Evolutionary conservation across 805 yeast genomes (phyloP).

Genomic region (Nakazawaea ernobii): DNA sequence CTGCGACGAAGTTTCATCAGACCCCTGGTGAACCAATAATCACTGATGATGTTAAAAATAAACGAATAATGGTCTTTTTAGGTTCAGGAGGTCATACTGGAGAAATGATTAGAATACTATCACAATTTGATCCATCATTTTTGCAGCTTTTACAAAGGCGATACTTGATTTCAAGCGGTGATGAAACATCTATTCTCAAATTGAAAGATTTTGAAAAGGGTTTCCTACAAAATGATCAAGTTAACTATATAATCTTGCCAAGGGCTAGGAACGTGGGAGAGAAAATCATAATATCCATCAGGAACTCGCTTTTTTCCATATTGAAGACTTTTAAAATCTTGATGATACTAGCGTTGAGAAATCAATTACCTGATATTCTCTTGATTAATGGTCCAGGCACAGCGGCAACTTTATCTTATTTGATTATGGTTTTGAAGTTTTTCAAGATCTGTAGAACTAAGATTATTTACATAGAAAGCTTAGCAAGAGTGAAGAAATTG

Average conservation of each 20-base stretch:
- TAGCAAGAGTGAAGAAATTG: constrained; percentile 72
- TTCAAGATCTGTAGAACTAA: constrained; percentile 42
- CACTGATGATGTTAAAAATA: background rate
- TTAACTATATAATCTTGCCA: constrained; percentile 25
- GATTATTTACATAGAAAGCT: constrained; percentile 77
- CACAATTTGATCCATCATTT: constrained; percentile 25
- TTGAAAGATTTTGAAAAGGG: constrained; percentile 30
- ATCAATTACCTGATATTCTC: constrained; percentile 25
- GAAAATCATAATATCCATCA: constrained; percentile 22
- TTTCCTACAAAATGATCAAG: constrained; percentile 10
- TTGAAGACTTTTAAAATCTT: constrained; percentile 15
- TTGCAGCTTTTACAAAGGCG: constrained; percentile 18
- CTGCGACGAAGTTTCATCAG: constrained; percentile 4
- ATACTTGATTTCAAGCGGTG: constrained; percentile 37
- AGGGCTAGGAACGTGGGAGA: constrained; percentile 35
- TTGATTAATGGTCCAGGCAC: constrained; percentile 80
- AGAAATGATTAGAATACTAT: constrained; percentile 76
- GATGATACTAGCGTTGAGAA: constrained; percentile 2
- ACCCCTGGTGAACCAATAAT: background rate
- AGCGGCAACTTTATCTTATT: constrained; percentile 60
- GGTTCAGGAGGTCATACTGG: constrained; percentile 99
- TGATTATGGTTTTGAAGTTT: constrained; percentile 45
- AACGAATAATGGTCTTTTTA: constrained; percentile 52
- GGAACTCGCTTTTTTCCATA: constrained; percentile 28
- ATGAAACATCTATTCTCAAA: constrained; percentile 37